Evolutionary conservation across 495 filamentous ascomycete species (phyloP), one percentile per base, ranked within the genome.

Genomic region (Xylaria cubensis): DNA sequence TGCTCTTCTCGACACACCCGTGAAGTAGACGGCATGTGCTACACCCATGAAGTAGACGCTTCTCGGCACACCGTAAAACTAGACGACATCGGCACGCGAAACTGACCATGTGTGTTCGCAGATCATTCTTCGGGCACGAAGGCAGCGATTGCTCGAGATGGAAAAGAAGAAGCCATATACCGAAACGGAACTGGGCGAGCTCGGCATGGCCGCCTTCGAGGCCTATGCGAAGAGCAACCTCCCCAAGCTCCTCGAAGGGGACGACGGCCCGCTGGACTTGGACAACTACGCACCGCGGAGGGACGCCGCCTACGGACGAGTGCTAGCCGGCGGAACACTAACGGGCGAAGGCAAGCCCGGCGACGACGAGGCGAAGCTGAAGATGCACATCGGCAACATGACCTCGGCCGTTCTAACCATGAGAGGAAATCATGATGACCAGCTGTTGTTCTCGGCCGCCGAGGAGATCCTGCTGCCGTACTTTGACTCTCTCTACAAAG

Each of bases 361-460:
- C 9, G 93, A 97, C 72, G 86, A 88, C 58, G 89, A 92, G 69
- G 92, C 97, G 3, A 98, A 98, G 85, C 82, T 93, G 64, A 97
- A 97, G 78, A 97, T 97, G 94, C 94, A 97, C 75, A 88, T 97
- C 68, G 92, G 88, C 77, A 97, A 93, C 3, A 90, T 91, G 67
- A 83, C 86, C 24, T 84, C 89, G 0, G 90, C 92, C 2, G 86
- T 89, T 15, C 76, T 82, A 56, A 89, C 88, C 10, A 85, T 94
- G 41, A 78, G 79, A 80, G 79, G 84, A 72, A 65, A 81, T 64
- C 74, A 82, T 8, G 36, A 39, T 39, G 26, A 29, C 26, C 4
- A 39, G 36, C 36, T 39, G 55, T 71, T 83, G 1, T 82, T 85
- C 78, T 74, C 84, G 44, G 81, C 82, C 24, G 86, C 88, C 9